Evolutionary conservation across 2,329 filamentous ascomycete species (phyloP).

Genomic region (Pseudogymnoascus sp.): DNA sequence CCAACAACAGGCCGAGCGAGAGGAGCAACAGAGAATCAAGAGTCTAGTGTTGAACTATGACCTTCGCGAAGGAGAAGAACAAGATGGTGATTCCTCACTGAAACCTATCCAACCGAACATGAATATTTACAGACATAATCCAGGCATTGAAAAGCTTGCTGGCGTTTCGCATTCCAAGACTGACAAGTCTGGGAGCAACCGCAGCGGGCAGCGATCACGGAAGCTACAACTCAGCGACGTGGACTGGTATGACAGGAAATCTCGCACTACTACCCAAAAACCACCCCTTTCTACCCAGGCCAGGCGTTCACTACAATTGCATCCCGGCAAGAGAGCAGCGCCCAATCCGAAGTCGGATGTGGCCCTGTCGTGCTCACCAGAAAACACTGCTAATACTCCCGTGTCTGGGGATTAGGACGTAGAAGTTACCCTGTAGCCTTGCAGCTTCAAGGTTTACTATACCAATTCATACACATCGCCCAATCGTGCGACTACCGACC

Average conservation of each 20-base stretch:
- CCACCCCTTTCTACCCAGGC: neutral
- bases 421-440: slow-evolving; percentile 9
- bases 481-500: neutral
- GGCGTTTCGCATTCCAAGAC: slow-evolving; percentile 26
- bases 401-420: slow-evolving; percentile 10
- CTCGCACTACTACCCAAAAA: slow-evolving; percentile 12
- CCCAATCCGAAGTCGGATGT: slow-evolving; percentile 10
- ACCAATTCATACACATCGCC: neutral
- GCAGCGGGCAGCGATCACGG: slow-evolving; percentile 71
- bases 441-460: slow-evolving; percentile 6
- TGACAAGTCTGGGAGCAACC: slow-evolving; percentile 35
- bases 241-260: slow-evolving; percentile 68
- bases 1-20: slow-evolving; percentile 88
- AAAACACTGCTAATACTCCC: slow-evolving; percentile 8
- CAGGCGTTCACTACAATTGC: neutral
- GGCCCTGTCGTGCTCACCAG: neutral
- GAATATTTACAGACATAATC: slow-evolving; percentile 50
- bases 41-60: slow-evolving; percentile 96
- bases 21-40: slow-evolving; percentile 98
- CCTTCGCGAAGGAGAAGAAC: slow-evolving; percentile 73
- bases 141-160: slow-evolving; percentile 51
- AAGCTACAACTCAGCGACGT: slow-evolving; percentile 95
- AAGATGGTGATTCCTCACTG: slow-evolving; percentile 60
- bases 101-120: slow-evolving; percentile 39
- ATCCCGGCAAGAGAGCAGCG: neutral